Conservation (phyloP, 345 rosid species). For the Microcos paniculata region DNA sequence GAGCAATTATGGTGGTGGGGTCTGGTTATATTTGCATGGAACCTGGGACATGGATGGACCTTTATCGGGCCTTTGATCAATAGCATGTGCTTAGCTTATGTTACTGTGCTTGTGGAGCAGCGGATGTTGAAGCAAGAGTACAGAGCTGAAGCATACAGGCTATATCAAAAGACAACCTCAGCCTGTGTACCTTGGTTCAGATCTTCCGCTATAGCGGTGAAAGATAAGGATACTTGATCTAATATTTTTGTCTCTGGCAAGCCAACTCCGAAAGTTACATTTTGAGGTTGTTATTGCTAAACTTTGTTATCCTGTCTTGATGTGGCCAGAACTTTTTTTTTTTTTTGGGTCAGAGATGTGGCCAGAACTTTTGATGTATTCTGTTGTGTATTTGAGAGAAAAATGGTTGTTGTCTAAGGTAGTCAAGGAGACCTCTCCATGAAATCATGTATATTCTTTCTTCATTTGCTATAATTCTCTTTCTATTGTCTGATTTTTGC, state of each 20-base stretch:
- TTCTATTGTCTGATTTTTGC: not conserved
- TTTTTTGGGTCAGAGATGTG: no score
- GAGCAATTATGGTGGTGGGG: constrained; percentile 99
- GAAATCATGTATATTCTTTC: constrained; percentile 8
- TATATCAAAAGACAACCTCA: constrained; percentile 86
- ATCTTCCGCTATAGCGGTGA: constrained; percentile 33
- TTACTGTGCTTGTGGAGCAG: constrained; percentile 74
- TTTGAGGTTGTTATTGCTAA: not conserved
- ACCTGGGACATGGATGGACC: constrained; percentile 79
- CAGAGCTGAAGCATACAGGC: constrained; percentile 83
- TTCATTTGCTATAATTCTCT: not conserved
- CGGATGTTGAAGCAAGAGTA: constrained; percentile 73
- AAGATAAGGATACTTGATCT: constrained; percentile 56
- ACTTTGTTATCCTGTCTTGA: not conserved
- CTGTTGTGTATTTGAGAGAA: constrained; percentile 1
- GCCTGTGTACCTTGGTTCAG: constrained; percentile 97
- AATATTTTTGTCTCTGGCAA: not conserved
- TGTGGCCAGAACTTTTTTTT: not conserved
- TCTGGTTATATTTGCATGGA: constrained; percentile 76
- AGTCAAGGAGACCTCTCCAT: not conserved
- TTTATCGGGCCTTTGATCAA: constrained; percentile 65
- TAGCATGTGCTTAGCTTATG: constrained; percentile 74
- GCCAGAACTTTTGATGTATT: not conserved
- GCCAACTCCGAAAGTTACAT: constrained; percentile 3
- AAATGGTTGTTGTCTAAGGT: not conserved